phyloP scores from a whole-genome alignment of 306 rosid species.

The Rosa rugosa region DNA sequence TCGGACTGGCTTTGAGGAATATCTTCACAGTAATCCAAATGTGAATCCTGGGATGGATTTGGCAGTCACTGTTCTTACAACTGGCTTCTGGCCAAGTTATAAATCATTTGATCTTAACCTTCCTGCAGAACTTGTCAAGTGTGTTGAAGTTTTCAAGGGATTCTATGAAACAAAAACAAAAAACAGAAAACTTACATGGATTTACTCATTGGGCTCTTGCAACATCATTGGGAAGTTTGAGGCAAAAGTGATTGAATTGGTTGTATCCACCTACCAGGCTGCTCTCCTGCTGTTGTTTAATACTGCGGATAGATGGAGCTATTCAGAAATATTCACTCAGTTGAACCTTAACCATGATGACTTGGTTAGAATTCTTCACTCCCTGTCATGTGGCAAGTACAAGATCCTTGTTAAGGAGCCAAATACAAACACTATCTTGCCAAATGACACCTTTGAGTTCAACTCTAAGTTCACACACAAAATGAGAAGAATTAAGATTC shows the following conservation, averaged over 20 bases:
- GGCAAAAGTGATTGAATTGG: conserved; percentile 57
- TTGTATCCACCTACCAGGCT: conserved; percentile 79
- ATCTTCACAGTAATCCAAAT: conserved; percentile 45
- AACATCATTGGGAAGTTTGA: conserved; percentile 63
- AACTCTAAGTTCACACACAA: conserved; percentile 61
- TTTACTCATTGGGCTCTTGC: conserved; percentile 75
- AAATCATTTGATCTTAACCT: conserved; percentile 68
- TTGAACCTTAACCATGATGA: conserved; percentile 56
- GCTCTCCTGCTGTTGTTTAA: conserved; percentile 67
- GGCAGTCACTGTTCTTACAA: conserved; percentile 68
- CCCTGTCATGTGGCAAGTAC: conserved; percentile 71
- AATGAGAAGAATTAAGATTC: conserved; percentile 78
- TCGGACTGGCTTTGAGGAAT: conserved; percentile 58
- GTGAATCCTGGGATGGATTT: conserved; percentile 63
- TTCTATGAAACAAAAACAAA: conserved; percentile 58
- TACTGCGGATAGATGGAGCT: conserved; percentile 56
- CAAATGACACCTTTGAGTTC: conserved; percentile 53
- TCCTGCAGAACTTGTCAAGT: conserved; percentile 71
- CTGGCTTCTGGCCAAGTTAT: conserved; percentile 85
- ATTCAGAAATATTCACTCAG: conserved; percentile 63
- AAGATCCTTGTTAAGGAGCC: conserved; percentile 70
- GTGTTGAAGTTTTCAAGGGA: conserved; percentile 65
- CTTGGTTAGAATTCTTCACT: conserved; percentile 59
- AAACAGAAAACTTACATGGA: conserved; percentile 72
- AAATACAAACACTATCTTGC: conserved; percentile 44